Base-by-base conservation (phyloP, 2,329 filamentous ascomycete species). In the Alternaria arborescens region DNA sequence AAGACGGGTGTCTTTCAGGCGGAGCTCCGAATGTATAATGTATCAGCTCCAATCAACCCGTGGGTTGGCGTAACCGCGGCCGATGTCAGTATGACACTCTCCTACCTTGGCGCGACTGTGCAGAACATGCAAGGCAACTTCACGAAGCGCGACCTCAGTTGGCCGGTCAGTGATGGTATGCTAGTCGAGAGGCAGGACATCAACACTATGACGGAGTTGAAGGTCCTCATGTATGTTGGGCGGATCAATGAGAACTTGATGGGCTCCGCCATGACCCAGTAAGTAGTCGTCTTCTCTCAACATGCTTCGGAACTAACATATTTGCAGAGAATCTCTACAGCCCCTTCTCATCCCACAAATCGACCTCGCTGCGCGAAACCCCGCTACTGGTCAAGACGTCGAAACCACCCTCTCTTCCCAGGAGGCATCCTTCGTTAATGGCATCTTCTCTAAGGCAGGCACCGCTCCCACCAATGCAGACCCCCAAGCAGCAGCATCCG, bases 11-110 rank as follows among this genome's bases (percentile, higher is more conserved):
- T 88, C 16, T 95, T 95, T 75, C 86, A 91, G 77, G 91, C 91
- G 30, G 92, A 95, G 74, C 78, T 95, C 52, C 85, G 91, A 55
- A 81, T 95, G 61, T 95, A 88, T 80, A 88, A 89, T 76, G 80
- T 94, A 47, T 88, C 87, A 6, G 78, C 84, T 0, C 84, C 91
- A 0, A 83, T 77, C 11, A 77, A 79, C 20, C 78, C 79, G 16
- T 86, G 85, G 80, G 67, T 68, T 18, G 78, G 78, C 14, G 71
- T 84, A 22, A 70, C 70, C 11, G 73, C 76, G 10, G 71, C 71
- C 28, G 78, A 80, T 57, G 77, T 82, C 50, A 79, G 73, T 61
- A 77, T 82, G 70, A 77, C 77, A 11, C 64, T 82, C 56, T 77
- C 76, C 7, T 82, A 82, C 57, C 65, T 75, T 8, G 79, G 79